These are phyloP conservation scores for Pseudoperonospora humuli DNA, from an alignment of 352 stramenopile species.

Conservation along the genomic window DNA sequence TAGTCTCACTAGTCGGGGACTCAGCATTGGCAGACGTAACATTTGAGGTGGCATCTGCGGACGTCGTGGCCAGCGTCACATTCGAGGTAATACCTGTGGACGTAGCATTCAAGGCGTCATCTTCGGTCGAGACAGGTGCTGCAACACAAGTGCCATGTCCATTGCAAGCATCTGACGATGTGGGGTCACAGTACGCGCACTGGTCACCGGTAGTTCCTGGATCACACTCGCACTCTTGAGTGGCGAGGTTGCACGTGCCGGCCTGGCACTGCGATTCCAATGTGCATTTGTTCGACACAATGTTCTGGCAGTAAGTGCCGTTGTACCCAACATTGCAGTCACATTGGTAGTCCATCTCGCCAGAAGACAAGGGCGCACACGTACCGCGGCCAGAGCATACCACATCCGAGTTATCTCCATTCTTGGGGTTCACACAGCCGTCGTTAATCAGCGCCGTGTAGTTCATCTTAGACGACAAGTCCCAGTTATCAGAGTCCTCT, in stretches of 20 bases:
- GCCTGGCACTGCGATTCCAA: constrained; percentile 54
- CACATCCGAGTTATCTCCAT: constrained; percentile 43
- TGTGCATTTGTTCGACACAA: constrained; percentile 65
- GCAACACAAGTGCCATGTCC: constrained; percentile 46
- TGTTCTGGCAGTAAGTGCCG: constrained; percentile 69
- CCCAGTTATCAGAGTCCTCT: constrained; percentile 36
- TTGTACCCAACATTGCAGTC: constrained; percentile 71
- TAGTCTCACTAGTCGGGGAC: no score
- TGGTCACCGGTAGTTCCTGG: constrained; percentile 56
- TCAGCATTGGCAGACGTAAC: no score
- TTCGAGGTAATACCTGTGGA: no score
- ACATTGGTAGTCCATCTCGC: constrained; percentile 53
- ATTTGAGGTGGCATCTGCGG: no score
- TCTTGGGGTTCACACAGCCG: constrained; percentile 55
- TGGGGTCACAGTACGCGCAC: constrained; percentile 58
- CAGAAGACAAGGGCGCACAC: constrained; percentile 34
- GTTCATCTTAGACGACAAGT: constrained; percentile 48
- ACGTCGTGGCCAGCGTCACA: no score
- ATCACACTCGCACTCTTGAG: constrained; percentile 57
- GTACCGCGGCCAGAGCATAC: constrained; percentile 72
- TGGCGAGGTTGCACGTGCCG: constrained; percentile 53
- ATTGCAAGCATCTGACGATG: constrained; percentile 46
- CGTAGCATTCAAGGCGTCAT: no score
- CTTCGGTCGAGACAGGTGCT: no score
- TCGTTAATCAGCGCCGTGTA: constrained; percentile 47